phyloP scores from a whole-genome alignment of 78 protist species.

The slime mould (Dictyostelium discoideum) region dicty_2.7 NC_007091.3:1724001-1724500 shows the following conservation, averaged over 20 bases:
- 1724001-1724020: conserved; percentile 18
- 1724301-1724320: neutral
- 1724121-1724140: conserved; percentile 54
- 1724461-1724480: conserved; percentile 76
- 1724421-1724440: conserved; percentile 27
- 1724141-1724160: conserved; percentile 1
- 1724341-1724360: neutral
- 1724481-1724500: conserved; percentile 38
- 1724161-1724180: conserved; percentile 33
- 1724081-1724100: conserved; percentile 29
- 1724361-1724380: no score
- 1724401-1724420: neutral
- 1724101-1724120: conserved; percentile 46
- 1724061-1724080: conserved; percentile 36
- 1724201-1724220: conserved; percentile 51
- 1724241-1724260: conserved; percentile 75
- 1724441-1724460: conserved; percentile 84
- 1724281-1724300: neutral
- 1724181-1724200: conserved; percentile 79
- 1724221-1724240: conserved; percentile 51
- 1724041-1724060: conserved; percentile 30
- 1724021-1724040: neutral
- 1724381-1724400: neutral
- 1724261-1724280: conserved; percentile 64
- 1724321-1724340: neutral